Evolutionary conservation across 2,329 filamentous ascomycete species (phyloP).

Genomic region (Aspergillus luchuensis): DNA sequence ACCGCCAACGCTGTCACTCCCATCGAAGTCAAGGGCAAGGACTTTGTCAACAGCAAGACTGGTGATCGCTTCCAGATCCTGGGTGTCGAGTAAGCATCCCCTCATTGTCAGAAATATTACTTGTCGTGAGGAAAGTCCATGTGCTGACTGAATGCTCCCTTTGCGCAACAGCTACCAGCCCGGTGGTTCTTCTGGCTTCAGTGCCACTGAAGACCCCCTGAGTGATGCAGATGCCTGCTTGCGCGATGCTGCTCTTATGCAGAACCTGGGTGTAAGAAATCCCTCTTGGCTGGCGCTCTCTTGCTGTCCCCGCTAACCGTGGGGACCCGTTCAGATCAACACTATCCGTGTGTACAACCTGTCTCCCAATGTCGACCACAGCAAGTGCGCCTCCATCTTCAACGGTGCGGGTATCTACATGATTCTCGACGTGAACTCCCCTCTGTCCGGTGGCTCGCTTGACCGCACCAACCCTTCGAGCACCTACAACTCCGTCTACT

Average conservation of each 20-base stretch:
- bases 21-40: slow-evolving; percentile 59
- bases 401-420: slow-evolving; percentile 68
- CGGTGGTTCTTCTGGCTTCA: slow-evolving; percentile 62
- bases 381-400: slow-evolving; percentile 65
- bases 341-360: slow-evolving; percentile 68
- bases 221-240: slow-evolving; percentile 60
- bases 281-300: background rate
- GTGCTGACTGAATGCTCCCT: slow-evolving; percentile 20
- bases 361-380: slow-evolving; percentile 61
- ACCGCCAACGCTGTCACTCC: slow-evolving; percentile 57
- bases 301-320: background rate
- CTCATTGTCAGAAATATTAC: background rate
- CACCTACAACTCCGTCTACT: slow-evolving; percentile 59
- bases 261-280: slow-evolving; percentile 57
- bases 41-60: slow-evolving; percentile 63
- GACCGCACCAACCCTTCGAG: slow-evolving; percentile 57
- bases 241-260: slow-evolving; percentile 65
- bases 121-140: slow-evolving; percentile 10
- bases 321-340: slow-evolving; percentile 49
- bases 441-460: slow-evolving; percentile 57
- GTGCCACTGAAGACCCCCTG: slow-evolving; percentile 57
- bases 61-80: slow-evolving; percentile 63
- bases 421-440: slow-evolving; percentile 67
- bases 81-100: slow-evolving; percentile 57
- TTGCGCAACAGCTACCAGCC: slow-evolving; percentile 57